These are phyloP conservation scores for Chara braunii DNA, from an alignment of 139 green algal species.

Conservation along the genomic window DNA sequence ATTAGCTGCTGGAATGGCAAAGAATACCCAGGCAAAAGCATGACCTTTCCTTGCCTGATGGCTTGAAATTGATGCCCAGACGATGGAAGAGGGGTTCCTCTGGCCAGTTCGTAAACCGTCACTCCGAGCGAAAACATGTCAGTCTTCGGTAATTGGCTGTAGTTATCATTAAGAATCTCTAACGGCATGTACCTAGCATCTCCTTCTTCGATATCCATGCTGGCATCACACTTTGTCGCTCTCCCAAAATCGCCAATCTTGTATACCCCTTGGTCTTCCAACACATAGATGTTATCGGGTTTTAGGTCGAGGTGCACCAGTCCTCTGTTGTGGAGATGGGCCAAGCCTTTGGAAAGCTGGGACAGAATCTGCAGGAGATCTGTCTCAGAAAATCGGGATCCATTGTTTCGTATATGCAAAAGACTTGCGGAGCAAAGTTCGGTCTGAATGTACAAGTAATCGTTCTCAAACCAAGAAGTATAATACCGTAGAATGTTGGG, in stretches of 20 bases:
- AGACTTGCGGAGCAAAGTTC: conserved; percentile 60
- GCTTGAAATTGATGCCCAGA: conserved; percentile 8
- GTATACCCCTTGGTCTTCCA: conserved; percentile 36
- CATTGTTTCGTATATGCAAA: conserved; percentile 1
- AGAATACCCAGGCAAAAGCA: conserved; percentile 16
- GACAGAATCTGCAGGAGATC: conserved; percentile 49
- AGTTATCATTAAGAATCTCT: conserved; percentile 69
- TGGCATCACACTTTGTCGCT: conserved; percentile 42
- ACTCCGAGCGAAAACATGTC: conserved; percentile 87
- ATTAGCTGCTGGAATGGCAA: conserved; percentile 14
- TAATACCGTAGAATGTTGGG: conserved; percentile 78
- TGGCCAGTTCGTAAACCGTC: conserved; percentile 58
- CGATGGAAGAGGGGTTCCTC: background rate
- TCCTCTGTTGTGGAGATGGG: conserved; percentile 66
- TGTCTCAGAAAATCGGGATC: conserved; percentile 46
- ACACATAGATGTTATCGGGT: conserved; percentile 84
- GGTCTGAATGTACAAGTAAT: conserved; percentile 80
- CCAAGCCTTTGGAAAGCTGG: conserved; percentile 50
- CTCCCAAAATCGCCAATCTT: conserved; percentile 92
- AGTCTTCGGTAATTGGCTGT: conserved; percentile 58
- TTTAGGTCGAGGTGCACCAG: conserved; percentile 92
- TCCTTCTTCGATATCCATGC: conserved; percentile 10
- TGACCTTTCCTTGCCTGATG: conserved; percentile 9
- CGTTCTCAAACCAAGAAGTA: conserved; percentile 66
- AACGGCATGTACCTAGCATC: conserved; percentile 66